Evolutionary conservation across 2,329 filamentous ascomycete genomes (phyloP).

Genomic region (Colletotrichum costaricense): DNA sequence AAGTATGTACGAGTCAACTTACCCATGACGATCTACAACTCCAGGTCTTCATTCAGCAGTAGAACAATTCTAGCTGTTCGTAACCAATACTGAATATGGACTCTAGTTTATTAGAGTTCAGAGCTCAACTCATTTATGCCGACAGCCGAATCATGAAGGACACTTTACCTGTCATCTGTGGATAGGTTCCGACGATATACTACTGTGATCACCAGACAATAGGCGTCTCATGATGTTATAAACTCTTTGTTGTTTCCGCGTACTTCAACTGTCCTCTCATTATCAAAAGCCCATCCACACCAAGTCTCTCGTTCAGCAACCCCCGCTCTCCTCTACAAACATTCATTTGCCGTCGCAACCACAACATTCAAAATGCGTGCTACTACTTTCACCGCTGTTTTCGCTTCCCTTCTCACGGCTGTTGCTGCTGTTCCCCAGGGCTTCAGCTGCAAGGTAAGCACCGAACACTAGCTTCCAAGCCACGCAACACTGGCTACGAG

Average conservation of each 20-base stretch:
- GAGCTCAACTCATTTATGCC: not conserved
- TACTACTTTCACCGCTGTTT: not conserved
- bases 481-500: not conserved
- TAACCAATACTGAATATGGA: not conserved
- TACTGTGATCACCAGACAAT: not conserved
- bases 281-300: not conserved
- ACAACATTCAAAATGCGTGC: not conserved
- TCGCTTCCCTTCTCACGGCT: not conserved
- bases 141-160: not conserved
- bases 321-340: not conserved
- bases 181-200: not conserved
- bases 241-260: not conserved
- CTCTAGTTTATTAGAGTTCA: not conserved
- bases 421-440: constrained; percentile 7
- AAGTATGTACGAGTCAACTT: not conserved
- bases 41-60: not conserved
- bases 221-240: not conserved
- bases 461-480: not conserved
- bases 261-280: not conserved
- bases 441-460: constrained; percentile 14
- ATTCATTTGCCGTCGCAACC: not conserved
- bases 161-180: not conserved
- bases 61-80: not conserved
- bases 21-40: not conserved
- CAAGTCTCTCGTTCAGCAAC: not conserved